Evolutionary conservation across 768 basidiomycete genomes (phyloP), one percentile per base, ranked within the genome.

Genomic region (Pisolithus orientalis): DNA sequence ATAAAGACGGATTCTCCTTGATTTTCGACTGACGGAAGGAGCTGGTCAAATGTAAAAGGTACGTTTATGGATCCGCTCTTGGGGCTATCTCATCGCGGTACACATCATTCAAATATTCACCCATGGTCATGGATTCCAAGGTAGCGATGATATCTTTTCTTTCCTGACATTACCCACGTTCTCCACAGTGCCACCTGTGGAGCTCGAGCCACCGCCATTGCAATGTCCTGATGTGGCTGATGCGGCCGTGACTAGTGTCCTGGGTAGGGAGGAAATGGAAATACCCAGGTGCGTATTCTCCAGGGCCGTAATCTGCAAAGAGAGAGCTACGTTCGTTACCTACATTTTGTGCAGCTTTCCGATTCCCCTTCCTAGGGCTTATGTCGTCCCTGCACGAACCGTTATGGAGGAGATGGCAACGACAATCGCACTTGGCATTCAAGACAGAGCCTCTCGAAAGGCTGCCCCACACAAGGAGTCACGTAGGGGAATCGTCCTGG

Each of bases 221-320:
- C 79, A 80, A 4, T 86, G 92, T 59, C 83, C 85, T 2, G 79
- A 85, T 0, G 73, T 95, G n/a, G 84, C 81, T 2, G 93, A 96
- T 60, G 79, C 76, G 1, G 91, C 84, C 11, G 91, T 95, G 17
- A 85, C 94, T 52, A 90, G 90, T 1, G 70, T 94, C 1, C 74
- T 83, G 5, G 78, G 75, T 55, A 74, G 74, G 5, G 75, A 90
- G 57, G 85, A 83, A 3, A 90, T 92, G 0, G 93, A 95, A 66
- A 72, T 91, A 4, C 92, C 91, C 1, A 78, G 87, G 82, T 84
- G 25, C 14, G n/a, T 45, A 16, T 21, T 21, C 21, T 21, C 21
- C 21, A 21, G 21, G 21, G 21, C 21, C 21, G 21, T 21, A 21
- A 21, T 1, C 21, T 21, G 21, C 21, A 21, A 21, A 21, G 21